phyloP scores from a whole-genome alignment of 129 eudicot species.

The Scalesia atractyloides region DNA sequence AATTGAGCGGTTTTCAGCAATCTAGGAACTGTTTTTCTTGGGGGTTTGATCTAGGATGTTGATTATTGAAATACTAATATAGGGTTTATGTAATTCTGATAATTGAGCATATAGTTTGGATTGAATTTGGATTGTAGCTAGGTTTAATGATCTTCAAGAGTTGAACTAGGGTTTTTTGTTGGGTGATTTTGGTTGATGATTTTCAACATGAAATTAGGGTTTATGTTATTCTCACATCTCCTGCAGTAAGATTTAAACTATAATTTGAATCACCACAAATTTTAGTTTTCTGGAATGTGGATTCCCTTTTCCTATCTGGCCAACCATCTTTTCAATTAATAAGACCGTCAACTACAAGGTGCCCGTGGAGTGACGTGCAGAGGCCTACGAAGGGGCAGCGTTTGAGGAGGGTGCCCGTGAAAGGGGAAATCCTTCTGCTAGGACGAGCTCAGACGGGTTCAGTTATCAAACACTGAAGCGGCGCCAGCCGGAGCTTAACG shows the following conservation, averaged over 20 bases:
- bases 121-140: background rate
- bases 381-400: too few relatives aligned
- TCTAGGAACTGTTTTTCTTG: background rate
- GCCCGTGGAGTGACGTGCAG: too few relatives aligned
- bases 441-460: too few relatives aligned
- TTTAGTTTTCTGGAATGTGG: background rate
- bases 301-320: background rate
- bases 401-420: too few relatives aligned
- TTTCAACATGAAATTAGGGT: constrained; percentile 9
- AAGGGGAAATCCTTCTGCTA: too few relatives aligned
- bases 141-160: constrained; percentile 2
- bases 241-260: constrained; percentile 2
- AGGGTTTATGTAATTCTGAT: constrained; percentile 27
- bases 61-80: constrained; percentile 2
- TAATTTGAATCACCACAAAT: background rate
- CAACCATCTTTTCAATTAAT: too few relatives aligned
- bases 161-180: constrained; percentile 13
- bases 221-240: background rate
- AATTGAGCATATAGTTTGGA: constrained; percentile 3
- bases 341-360: too few relatives aligned
- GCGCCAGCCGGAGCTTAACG: too few relatives aligned
- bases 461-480: too few relatives aligned
- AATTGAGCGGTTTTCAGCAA: background rate
- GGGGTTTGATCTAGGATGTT: constrained; percentile 19
- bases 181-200: constrained; percentile 20